Conservation (phyloP, 176 grass and related monocot genomes). For the Cenchrus purpureus region DNA sequence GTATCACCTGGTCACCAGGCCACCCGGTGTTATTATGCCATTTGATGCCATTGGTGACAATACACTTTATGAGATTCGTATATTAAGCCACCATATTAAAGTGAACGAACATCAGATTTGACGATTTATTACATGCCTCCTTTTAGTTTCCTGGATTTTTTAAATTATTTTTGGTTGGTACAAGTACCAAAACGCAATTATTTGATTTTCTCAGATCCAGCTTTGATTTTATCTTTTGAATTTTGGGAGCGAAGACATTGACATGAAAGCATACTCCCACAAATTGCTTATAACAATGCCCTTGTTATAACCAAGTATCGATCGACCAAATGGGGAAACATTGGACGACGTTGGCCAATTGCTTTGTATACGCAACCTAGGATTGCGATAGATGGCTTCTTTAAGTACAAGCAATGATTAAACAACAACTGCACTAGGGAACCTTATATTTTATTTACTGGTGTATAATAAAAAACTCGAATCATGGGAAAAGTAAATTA, state of each 20-base stretch:
- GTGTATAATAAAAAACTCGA: neutral
- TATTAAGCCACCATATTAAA: conserved; percentile 36
- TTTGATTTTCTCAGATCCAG: neutral
- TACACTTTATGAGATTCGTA: conserved; percentile 42
- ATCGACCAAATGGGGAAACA: neutral
- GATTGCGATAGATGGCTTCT: neutral
- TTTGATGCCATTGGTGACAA: neutral
- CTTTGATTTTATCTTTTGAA: neutral
- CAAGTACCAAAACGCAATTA: neutral
- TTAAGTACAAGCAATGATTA: neutral
- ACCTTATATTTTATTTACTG: neutral
- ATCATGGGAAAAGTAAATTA: neutral
- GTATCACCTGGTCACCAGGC: conserved; percentile 15
- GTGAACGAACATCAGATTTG: conserved; percentile 1
- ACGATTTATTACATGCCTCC: neutral
- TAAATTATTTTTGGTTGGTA: neutral
- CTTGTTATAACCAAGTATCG: neutral
- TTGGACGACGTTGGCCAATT: neutral
- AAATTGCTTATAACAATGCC: neutral
- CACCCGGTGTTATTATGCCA: conserved; percentile 5
- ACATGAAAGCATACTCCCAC: neutral
- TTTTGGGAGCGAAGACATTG: neutral
- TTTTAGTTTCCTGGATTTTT: neutral
- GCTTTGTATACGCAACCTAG: neutral
- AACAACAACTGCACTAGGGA: neutral